Evolutionary conservation across 2,329 filamentous ascomycete genomes (phyloP).

Genomic region (Diaporthe aspalathi): DNA sequence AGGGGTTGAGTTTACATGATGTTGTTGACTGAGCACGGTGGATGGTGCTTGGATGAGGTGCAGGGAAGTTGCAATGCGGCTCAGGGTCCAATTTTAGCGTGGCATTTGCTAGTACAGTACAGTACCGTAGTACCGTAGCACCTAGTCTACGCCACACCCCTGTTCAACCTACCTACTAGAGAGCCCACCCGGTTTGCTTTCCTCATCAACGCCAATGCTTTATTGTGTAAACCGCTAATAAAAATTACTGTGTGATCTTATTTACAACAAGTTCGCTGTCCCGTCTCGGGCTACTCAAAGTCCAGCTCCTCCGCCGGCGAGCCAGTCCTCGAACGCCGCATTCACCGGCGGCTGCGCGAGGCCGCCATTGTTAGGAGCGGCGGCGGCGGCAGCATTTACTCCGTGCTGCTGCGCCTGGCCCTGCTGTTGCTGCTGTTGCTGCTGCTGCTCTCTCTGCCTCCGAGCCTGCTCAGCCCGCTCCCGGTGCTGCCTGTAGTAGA

Average conservation of each 20-base stretch:
- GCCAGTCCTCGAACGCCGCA: constrained; percentile 75
- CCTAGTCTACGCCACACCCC: background rate
- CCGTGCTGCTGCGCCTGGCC: constrained; percentile 34
- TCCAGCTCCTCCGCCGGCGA: constrained; percentile 71
- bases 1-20: background rate
- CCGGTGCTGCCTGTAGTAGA: constrained; percentile 83
- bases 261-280: constrained; percentile 41
- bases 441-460: constrained; percentile 44
- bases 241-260: constrained; percentile 5
- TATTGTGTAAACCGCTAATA: background rate
- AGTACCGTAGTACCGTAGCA: background rate
- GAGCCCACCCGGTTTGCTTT: background rate
- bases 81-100: constrained; percentile 32
- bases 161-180: background rate
- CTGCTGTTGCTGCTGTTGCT: constrained; percentile 29
- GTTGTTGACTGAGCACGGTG: background rate
- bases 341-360: constrained; percentile 69
- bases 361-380: constrained; percentile 42
- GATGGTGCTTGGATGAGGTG: background rate
- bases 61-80: background rate
- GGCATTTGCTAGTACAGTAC: background rate
- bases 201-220: constrained; percentile 29
- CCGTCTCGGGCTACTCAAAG: constrained; percentile 57
- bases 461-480: constrained; percentile 63
- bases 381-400: constrained; percentile 29